Evolutionary conservation across 768 basidiomycete species (phyloP).

Genomic region (Leccinum aurantiacum): DNA sequence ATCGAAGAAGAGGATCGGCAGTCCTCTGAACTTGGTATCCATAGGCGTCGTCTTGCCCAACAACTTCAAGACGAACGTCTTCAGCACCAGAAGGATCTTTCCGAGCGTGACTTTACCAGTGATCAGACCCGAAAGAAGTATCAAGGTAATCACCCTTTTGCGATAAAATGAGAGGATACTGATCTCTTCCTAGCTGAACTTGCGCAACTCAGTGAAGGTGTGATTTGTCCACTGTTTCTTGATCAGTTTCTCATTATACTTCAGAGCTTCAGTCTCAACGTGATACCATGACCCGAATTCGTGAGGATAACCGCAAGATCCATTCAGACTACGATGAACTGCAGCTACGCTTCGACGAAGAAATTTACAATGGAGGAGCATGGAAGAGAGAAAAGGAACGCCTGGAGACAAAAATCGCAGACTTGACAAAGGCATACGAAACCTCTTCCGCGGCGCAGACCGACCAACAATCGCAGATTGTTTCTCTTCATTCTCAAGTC

Average conservation of each 20-base stretch:
- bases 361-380: slow-evolving; percentile 70
- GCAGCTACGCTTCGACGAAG: slow-evolving; percentile 73
- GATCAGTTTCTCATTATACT: slow-evolving; percentile 7
- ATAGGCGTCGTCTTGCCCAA: slow-evolving; percentile 67
- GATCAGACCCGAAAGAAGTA: slow-evolving; percentile 87
- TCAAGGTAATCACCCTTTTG: slow-evolving; percentile 51
- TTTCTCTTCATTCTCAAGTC: slow-evolving; percentile 81
- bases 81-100: slow-evolving; percentile 76
- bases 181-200: slow-evolving; percentile 55
- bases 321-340: slow-evolving; percentile 76
- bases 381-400: slow-evolving; percentile 91
- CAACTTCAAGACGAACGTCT: slow-evolving; percentile 79
- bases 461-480: slow-evolving; percentile 84
- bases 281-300: slow-evolving; percentile 70
- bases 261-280: slow-evolving; percentile 76
- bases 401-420: slow-evolving; percentile 76
- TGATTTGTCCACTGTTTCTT: slow-evolving; percentile 7
- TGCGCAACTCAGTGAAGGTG: slow-evolving; percentile 78
- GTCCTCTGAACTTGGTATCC: slow-evolving; percentile 60
- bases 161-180: slow-evolving; percentile 7
- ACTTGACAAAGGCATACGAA: slow-evolving; percentile 75
- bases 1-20: slow-evolving; percentile 70
- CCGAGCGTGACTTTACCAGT: slow-evolving; percentile 72
- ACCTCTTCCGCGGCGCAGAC: slow-evolving; percentile 66
- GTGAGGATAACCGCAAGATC: slow-evolving; percentile 77